Evolutionary conservation across 2,329 filamentous ascomycete species (phyloP).

Genomic region (Penicillium olsonii): DNA sequence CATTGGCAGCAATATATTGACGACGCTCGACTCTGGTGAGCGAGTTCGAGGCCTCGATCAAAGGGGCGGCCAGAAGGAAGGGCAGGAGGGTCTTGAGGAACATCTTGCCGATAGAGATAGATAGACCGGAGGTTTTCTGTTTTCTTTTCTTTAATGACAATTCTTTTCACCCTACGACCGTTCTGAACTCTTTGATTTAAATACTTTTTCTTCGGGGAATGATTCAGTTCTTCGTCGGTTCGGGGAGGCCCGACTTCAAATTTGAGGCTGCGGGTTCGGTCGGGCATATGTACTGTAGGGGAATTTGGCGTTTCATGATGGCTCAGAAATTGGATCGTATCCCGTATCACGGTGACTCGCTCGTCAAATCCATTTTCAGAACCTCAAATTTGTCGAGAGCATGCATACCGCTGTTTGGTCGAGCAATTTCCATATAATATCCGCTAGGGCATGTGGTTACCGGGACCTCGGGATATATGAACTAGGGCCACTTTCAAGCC

Average conservation of each 20-base stretch:
- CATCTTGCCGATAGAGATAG: background rate
- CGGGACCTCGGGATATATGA: too few species aligned
- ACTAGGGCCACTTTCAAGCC: too few species aligned
- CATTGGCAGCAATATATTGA: conserved; percentile 29
- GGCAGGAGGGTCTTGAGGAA: background rate
- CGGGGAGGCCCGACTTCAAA: background rate
- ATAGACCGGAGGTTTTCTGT: background rate
- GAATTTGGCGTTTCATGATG: background rate
- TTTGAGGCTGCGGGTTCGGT: background rate
- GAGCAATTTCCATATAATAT: too few species aligned
- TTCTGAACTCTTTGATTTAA: background rate
- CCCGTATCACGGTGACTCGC: too few species aligned
- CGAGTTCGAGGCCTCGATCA: background rate
- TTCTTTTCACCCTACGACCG: background rate
- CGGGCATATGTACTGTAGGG: background rate
- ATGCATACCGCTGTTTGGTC: too few species aligned
- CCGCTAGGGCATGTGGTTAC: too few species aligned
- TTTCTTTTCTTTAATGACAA: background rate
- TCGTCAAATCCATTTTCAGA: too few species aligned
- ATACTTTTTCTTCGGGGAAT: background rate
- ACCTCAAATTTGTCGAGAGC: too few species aligned
- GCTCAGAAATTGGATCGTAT: background rate
- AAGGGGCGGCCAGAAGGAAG: background rate
- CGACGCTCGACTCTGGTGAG: conserved; percentile 3
- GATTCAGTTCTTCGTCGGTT: background rate